A percentile compares a stretch with the other conserved stretches of the same genome.
Evolutionary conservation across 208 protist genomes (phyloP).

Genomic region (Leishmania tropica): DNA sequence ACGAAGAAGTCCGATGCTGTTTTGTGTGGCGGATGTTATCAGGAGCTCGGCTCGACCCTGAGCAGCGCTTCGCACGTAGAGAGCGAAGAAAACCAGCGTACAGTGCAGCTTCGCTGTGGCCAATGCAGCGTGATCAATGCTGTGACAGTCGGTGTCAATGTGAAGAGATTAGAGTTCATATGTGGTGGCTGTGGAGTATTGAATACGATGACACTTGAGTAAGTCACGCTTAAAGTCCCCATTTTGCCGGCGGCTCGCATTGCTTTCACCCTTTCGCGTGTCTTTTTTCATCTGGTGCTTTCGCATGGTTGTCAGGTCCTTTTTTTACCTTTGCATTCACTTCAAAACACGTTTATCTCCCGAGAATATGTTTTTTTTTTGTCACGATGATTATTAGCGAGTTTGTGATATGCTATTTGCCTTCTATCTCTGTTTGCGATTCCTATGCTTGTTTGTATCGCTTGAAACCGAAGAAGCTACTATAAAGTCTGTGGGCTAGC

Average conservation of each 20-base stretch:
- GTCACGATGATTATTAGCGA: neutral
- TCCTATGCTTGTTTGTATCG: neutral
- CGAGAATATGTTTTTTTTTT: neutral
- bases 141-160: conserved; percentile 41
- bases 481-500: neutral
- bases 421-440: neutral
- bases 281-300: neutral
- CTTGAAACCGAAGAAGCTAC: neutral
- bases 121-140: conserved; percentile 52
- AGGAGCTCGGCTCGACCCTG: conserved; percentile 33
- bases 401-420: too few species aligned
- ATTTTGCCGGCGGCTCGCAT: neutral
- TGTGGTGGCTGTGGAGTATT: conserved; percentile 73
- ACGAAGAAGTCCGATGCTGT: conserved; percentile 53
- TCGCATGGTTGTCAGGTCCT: neutral
- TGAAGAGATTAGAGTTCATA: conserved; percentile 65
- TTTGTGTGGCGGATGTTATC: conserved; percentile 70
- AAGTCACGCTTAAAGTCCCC: neutral
- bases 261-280: neutral
- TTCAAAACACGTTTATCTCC: neutral
- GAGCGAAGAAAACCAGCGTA: conserved; percentile 35
- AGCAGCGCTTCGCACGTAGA: conserved; percentile 3
- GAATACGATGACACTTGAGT: conserved; percentile 62
- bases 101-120: conserved; percentile 73
- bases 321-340: neutral